Conservation (phyloP, 192 early-diverging fungal species). For the Entrophospora sp. region DNA sequence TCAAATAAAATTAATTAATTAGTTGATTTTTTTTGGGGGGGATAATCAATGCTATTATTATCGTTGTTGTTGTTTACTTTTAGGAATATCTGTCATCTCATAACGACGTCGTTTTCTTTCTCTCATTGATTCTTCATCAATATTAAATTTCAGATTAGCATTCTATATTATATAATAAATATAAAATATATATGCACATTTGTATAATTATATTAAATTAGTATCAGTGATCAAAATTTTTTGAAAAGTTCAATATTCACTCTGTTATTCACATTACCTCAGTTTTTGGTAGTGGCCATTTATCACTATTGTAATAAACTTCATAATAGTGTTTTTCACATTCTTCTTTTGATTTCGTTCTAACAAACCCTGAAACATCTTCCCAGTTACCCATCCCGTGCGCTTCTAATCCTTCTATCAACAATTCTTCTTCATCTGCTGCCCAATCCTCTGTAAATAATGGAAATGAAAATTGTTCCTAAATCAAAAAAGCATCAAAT, state of each 20-base stretch:
- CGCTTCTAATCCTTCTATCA: conserved; percentile 85
- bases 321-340: conserved; percentile 84
- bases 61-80: conserved; percentile 11
- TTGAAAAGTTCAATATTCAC: background rate
- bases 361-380: conserved; percentile 86
- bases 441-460: conserved; percentile 89
- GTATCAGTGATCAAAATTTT: background rate
- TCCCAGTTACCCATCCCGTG: conserved; percentile 98
- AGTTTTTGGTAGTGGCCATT: conserved; percentile 65
- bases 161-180: conserved; percentile 33
- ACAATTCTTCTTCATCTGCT: conserved; percentile 90
- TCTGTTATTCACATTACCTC: background rate
- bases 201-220: background rate
- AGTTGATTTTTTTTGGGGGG: background rate
- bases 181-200: background rate
- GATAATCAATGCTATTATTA: background rate
- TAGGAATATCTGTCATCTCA: conserved; percentile 17
- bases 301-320: conserved; percentile 64
- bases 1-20: no score
- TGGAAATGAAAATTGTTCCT: conserved; percentile 79
- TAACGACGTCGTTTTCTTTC: conserved; percentile 30
- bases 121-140: conserved; percentile 35
- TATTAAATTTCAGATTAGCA: conserved; percentile 63
- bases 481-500: conserved; percentile 16
- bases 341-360: conserved; percentile 81